Conservation (phyloP, 768 basidiomycete species). For the Tulasnella calospora region DNA sequence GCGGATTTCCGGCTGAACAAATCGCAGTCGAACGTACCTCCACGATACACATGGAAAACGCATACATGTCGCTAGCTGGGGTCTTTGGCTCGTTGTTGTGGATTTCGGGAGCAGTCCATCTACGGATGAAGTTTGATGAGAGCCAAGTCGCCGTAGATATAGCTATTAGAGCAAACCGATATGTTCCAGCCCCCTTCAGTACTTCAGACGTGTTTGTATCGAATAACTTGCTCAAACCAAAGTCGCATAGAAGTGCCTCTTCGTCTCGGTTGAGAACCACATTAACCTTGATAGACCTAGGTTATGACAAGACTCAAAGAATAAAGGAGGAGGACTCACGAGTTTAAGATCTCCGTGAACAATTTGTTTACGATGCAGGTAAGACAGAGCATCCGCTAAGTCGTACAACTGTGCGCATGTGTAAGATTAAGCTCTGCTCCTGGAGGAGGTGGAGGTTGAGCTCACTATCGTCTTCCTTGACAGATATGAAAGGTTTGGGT, state of each 20-base stretch:
- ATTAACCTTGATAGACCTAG: slow-evolving; percentile 5
- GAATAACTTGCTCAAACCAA: slow-evolving; percentile 18
- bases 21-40: slow-evolving; percentile 19
- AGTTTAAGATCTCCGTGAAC: slow-evolving; percentile 28
- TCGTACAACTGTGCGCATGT: slow-evolving; percentile 9
- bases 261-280: background rate
- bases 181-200: slow-evolving; percentile 17
- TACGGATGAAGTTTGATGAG: background rate
- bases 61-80: slow-evolving; percentile 17
- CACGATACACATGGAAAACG: slow-evolving; percentile 25
- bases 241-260: slow-evolving; percentile 10
- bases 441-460: background rate
- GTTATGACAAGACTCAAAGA: background rate
- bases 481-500: background rate
- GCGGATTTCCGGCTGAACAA: background rate
- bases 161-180: background rate
- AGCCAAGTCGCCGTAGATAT: background rate
- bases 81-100: slow-evolving; percentile 15
- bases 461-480: slow-evolving; percentile 1
- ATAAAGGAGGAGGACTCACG: background rate
- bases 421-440: background rate
- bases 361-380: slow-evolving; percentile 24
- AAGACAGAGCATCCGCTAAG: slow-evolving; percentile 24
- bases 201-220: slow-evolving; percentile 8
- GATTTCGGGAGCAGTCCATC: slow-evolving; percentile 19